These are phyloP conservation scores for Micractinium conductrix DNA, from an alignment of 139 green algal species.

Conservation along the genomic window DNA sequence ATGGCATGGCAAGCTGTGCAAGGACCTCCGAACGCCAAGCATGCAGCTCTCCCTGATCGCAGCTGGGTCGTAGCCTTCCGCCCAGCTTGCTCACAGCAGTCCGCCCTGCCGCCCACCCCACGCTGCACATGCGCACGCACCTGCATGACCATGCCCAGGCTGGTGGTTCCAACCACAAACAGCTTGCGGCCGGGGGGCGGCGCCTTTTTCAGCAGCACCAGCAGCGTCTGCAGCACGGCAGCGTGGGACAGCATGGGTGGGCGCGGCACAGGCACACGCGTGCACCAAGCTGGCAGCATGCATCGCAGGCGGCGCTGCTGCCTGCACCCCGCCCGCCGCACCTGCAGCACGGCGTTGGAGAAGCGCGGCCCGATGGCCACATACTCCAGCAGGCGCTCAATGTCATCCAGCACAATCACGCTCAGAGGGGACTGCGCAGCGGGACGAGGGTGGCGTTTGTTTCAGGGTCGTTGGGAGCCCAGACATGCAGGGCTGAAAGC, in stretches of 20 bases:
- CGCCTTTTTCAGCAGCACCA: constrained; percentile 94
- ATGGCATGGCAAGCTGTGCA: no score
- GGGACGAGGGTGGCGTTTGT: no score
- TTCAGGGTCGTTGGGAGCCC: no score
- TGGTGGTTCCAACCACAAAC: constrained; percentile 88
- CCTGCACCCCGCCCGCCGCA: constrained; percentile 95
- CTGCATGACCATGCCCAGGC: constrained; percentile 47
- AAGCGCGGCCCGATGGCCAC: constrained; percentile 97
- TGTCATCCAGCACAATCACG: constrained; percentile 96
- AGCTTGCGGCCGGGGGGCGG: constrained; percentile 90
- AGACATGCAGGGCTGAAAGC: no score
- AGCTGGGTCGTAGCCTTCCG: no score
- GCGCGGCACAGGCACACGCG: no score
- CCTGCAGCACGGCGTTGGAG: constrained; percentile 94
- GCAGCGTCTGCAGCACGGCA: constrained; percentile 94
- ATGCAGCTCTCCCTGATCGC: no score
- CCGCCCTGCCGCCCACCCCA: no score
- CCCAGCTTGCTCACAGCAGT: no score
- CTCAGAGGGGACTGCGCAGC: constrained; percentile 84
- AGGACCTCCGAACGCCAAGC: no score
- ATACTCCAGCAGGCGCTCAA: constrained; percentile 98
- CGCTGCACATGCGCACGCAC: background rate
- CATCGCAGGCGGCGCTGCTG: constrained; percentile 82
- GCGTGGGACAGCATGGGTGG: no score
- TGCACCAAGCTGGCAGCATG: no score